phyloP scores from a whole-genome alignment of 2,329 filamentous ascomycete species.

The Paramyrothecium sp. region DNA sequence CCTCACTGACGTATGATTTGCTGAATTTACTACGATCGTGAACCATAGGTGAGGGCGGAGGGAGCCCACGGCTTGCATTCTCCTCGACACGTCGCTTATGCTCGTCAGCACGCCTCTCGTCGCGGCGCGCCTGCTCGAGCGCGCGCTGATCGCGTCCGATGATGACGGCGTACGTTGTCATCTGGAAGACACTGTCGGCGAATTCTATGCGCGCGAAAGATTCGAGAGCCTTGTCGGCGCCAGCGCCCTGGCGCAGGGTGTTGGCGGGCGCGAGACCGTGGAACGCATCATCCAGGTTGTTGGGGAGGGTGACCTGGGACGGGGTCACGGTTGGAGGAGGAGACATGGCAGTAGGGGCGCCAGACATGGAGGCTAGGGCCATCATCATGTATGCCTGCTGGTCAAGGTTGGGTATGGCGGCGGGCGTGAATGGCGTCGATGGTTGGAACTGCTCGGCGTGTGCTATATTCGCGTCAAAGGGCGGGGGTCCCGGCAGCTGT shows the following conservation, averaged over 20 bases:
- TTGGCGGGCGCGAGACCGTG: constrained; percentile 25
- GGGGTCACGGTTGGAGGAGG: constrained; percentile 44
- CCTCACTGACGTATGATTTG: constrained; percentile 67
- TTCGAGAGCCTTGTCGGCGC: constrained; percentile 42
- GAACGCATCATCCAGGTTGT: constrained; percentile 27
- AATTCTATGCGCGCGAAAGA: constrained; percentile 66
- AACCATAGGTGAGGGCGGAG: constrained; percentile 48
- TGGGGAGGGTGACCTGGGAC: constrained; percentile 43
- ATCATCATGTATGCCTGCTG: constrained; percentile 44
- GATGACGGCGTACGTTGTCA: constrained; percentile 72
- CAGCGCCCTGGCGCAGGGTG: constrained; percentile 29
- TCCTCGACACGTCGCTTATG: constrained; percentile 44
- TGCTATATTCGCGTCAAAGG: constrained; percentile 11
- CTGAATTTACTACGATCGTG: constrained; percentile 55
- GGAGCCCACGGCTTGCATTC: constrained; percentile 46
- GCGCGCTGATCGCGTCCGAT: constrained; percentile 69
- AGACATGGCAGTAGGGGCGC: constrained; percentile 32
- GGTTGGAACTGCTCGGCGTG: constrained; percentile 24
- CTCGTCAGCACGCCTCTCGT: constrained; percentile 47
- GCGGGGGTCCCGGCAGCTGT: not conserved
- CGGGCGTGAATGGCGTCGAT: constrained; percentile 30
- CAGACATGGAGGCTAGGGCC: constrained; percentile 39
- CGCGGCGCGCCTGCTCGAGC: constrained; percentile 50
- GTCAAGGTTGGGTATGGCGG: constrained; percentile 29
- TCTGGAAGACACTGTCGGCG: constrained; percentile 73